phyloP scores from a whole-genome alignment of 1,284 basidiomycete genomes.

The Cryptococcus amylolentus region DNA sequence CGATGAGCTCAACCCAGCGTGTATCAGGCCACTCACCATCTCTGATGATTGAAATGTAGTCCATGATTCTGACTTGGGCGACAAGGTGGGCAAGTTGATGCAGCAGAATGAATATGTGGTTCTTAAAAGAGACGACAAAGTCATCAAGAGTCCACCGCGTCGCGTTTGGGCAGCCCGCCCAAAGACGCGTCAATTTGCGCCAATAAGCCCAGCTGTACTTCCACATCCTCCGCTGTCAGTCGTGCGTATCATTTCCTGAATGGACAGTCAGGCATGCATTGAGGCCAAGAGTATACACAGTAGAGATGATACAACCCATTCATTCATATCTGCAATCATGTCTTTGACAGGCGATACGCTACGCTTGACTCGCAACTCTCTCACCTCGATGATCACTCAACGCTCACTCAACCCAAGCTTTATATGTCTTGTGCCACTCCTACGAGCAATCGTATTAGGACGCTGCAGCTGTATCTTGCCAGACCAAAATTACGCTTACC shows the following conservation, averaged over 20 bases:
- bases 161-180: neutral
- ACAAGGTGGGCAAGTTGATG: neutral
- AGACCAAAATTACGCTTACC: slow-evolving; percentile 8
- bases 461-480: too few species aligned
- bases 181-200: neutral
- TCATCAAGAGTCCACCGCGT: neutral
- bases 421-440: neutral
- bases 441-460: neutral
- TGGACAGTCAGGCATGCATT: too few species aligned
- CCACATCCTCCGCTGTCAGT: neutral
- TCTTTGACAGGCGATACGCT: neutral
- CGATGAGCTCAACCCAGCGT: neutral
- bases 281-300: too few species aligned
- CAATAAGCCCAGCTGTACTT: neutral
- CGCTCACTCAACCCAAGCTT: neutral
- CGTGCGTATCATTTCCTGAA: too few species aligned
- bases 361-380: neutral
- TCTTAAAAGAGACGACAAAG: neutral
- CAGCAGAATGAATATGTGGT: neutral
- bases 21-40: slow-evolving; percentile 7
- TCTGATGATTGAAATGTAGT: slow-evolving; percentile 21
- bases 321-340: neutral
- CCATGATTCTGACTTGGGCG: slow-evolving; percentile 7
- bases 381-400: too few species aligned
- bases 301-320: neutral